phyloP scores from a whole-genome alignment of 805 yeast genomes.

The Yamadazyma scolyti region DNA sequence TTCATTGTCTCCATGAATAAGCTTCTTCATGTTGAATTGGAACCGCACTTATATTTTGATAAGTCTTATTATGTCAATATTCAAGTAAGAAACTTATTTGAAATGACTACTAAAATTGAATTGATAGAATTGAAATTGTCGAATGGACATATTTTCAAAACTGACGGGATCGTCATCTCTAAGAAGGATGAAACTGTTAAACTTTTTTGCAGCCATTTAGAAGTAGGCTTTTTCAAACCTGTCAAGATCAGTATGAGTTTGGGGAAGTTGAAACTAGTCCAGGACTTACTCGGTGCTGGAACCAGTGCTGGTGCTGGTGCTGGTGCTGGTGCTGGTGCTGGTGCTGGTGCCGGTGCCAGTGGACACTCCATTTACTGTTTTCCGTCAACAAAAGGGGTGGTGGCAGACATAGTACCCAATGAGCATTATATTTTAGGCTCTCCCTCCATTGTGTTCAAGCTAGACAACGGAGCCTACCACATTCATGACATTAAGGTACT shows the following conservation, averaged over 20 bases:
- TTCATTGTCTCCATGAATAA: too few species aligned
- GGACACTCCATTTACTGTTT: conserved; percentile 3
- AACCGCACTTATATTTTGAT: too few species aligned
- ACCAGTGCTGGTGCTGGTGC: conserved; percentile 4
- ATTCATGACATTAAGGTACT: neutral
- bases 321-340: conserved; percentile 1
- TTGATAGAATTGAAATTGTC: conserved; percentile 18
- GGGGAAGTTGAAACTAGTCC: conserved; percentile 16
- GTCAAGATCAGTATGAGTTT: conserved; percentile 13
- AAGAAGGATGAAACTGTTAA: conserved; percentile 5
- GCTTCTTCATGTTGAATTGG: too few species aligned
- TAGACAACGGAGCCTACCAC: conserved; percentile 2
- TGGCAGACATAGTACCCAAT: conserved; percentile 1
- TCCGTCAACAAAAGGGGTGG: conserved; percentile 1
- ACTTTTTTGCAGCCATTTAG: conserved; percentile 8
- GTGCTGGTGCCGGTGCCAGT: conserved; percentile 1
- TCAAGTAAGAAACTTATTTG: conserved; percentile 27
- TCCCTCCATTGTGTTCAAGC: conserved; percentile 5
- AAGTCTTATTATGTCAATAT: too few species aligned
- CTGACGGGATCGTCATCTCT: conserved; percentile 1
- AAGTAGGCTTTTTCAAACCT: conserved; percentile 20
- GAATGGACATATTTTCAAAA: conserved; percentile 9
- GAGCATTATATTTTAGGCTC: conserved; percentile 5
- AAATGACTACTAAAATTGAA: conserved; percentile 18
- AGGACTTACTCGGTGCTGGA: conserved; percentile 9